Evolutionary conservation across 495 filamentous ascomycete genomes (phyloP).

Genomic region (Trichoderma orchidacearum): DNA sequence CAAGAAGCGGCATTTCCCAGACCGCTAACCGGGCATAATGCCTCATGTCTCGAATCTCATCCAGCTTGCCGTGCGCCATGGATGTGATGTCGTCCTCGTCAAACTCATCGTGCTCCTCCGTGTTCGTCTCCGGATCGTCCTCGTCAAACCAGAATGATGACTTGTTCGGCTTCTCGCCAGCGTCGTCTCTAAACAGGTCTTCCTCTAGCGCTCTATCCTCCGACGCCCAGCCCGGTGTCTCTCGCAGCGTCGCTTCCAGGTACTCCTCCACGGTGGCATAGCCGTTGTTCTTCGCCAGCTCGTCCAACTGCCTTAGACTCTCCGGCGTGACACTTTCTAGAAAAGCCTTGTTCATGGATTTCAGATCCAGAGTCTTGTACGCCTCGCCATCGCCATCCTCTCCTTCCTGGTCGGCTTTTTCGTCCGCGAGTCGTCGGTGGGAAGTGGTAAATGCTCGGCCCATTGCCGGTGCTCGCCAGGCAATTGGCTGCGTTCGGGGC

Average conservation of each 20-base stretch:
- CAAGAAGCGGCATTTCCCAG: constrained; percentile 92
- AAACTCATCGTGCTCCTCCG: constrained; percentile 25
- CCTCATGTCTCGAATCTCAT: constrained; percentile 77
- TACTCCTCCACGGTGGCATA: background rate
- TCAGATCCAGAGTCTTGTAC: background rate
- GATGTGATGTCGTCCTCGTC: constrained; percentile 70
- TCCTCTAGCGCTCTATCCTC: background rate
- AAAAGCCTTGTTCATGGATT: background rate
- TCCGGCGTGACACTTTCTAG: background rate
- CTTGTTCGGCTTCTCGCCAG: constrained; percentile 2
- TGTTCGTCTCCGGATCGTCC: constrained; percentile 27
- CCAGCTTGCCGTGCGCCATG: constrained; percentile 72
- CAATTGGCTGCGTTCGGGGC: background rate
- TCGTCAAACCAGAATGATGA: constrained; percentile 25
- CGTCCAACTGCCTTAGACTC: background rate
- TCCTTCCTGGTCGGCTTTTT: background rate
- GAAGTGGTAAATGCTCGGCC: background rate
- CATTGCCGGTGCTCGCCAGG: background rate
- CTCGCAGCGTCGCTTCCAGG: background rate
- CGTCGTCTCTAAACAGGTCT: background rate
- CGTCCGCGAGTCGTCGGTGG: background rate
- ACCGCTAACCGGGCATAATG: constrained; percentile 77
- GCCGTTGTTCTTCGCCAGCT: background rate
- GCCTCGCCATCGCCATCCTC: background rate
- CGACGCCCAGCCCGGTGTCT: background rate